These are phyloP conservation scores for Daldinia grandis DNA, from an alignment of 495 filamentous ascomycete genomes.

Conservation along the genomic window DNA sequence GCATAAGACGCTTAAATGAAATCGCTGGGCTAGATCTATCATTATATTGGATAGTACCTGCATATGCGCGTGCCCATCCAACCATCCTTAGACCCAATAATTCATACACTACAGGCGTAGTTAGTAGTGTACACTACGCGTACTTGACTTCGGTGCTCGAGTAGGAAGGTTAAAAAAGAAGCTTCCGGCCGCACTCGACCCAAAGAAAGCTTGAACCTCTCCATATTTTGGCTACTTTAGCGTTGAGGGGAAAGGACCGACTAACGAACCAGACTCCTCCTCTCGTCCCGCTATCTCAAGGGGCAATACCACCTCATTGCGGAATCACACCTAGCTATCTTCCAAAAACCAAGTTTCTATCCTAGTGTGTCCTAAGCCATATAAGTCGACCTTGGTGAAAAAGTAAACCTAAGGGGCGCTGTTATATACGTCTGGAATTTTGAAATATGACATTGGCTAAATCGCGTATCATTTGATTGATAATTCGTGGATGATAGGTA, in stretches of 20 bases:
- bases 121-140: too few relatives aligned
- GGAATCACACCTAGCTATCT: not conserved
- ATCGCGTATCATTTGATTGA: not conserved
- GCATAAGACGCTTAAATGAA: not conserved
- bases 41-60: not conserved
- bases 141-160: constrained; percentile 5
- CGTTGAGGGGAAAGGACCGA: constrained; percentile 15
- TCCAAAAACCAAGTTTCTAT: not conserved
- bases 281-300: not conserved
- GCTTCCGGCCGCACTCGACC: not conserved
- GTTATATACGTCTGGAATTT: not conserved
- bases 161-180: not conserved
- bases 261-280: not conserved
- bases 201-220: not conserved
- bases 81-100: not conserved
- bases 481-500: constrained; percentile 1
- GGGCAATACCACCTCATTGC: not conserved
- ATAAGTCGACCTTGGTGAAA: not conserved
- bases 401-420: not conserved
- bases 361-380: not conserved
- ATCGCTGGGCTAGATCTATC: not conserved
- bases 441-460: not conserved
- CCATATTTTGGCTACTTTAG: constrained; percentile 11
- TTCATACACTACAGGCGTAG: not conserved
- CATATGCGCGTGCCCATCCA: not conserved